Evolutionary conservation across 805 yeast genomes (phyloP).

Genomic region (Zygosaccharomyces gambellarensis): DNA sequence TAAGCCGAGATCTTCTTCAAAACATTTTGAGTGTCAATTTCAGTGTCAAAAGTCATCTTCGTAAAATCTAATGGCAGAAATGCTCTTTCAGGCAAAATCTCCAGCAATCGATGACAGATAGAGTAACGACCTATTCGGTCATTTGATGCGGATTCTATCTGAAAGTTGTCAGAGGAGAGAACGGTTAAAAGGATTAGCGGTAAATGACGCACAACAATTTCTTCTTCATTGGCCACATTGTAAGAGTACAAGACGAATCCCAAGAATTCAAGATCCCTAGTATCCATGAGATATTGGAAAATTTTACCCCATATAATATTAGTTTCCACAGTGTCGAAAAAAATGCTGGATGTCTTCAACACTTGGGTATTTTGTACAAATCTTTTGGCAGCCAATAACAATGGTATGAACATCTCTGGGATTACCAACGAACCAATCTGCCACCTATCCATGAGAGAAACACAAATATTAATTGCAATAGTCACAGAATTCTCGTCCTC

Average conservation of each 20-base stretch:
- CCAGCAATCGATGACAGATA: constrained; percentile 43
- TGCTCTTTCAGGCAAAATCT: constrained; percentile 59
- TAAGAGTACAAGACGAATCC: constrained; percentile 59
- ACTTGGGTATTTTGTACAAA: constrained; percentile 35
- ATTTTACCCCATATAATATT: constrained; percentile 68
- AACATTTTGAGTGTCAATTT: constrained; percentile 17
- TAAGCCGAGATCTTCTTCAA: constrained; percentile 32
- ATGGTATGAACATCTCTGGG: constrained; percentile 64
- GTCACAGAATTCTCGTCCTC: constrained; percentile 32
- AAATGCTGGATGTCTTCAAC: constrained; percentile 54
- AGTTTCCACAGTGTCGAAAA: constrained; percentile 86
- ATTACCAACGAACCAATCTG: constrained; percentile 78
- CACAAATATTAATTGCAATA: constrained; percentile 57
- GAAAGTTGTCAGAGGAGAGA: constrained; percentile 30
- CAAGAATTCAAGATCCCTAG: constrained; percentile 43
- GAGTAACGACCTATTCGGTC: constrained; percentile 34
- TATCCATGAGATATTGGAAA: constrained; percentile 33
- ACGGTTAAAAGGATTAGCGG: constrained; percentile 61
- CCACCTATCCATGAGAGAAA: constrained; percentile 87
- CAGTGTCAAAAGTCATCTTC: constrained; percentile 12
- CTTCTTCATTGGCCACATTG: constrained; percentile 74
- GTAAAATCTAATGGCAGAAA: constrained; percentile 51
- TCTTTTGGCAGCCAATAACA: constrained; percentile 46
- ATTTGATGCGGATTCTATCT: constrained; percentile 7
- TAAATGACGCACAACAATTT: constrained; percentile 68